phyloP scores from a whole-genome alignment of 2,329 filamentous ascomycete species.

The Cylindrodendrum hubeiense region DNA sequence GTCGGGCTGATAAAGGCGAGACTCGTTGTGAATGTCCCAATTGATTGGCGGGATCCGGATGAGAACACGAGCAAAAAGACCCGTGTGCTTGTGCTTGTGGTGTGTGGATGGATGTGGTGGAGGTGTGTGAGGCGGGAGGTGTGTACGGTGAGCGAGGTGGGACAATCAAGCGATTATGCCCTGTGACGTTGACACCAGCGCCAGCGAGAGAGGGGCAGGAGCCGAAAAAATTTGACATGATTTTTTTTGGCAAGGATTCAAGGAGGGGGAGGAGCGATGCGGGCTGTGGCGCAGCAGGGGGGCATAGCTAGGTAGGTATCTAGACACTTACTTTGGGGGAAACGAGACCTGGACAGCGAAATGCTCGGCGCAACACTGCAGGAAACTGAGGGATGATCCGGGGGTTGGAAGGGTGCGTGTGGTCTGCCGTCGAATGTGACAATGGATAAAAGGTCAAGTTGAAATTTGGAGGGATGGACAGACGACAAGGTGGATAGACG shows the following conservation, averaged over 20 bases:
- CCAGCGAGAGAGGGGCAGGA: conserved; percentile 29
- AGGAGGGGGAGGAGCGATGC: not conserved
- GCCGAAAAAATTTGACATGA: not conserved
- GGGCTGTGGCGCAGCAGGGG: not conserved
- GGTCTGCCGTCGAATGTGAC: not conserved
- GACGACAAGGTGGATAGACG: conserved; percentile 1
- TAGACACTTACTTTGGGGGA: not conserved
- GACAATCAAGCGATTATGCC: conserved; percentile 31
- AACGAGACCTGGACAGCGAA: not conserved
- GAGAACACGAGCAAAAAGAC: not conserved
- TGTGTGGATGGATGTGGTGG: conserved; percentile 1
- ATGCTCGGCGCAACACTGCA: not conserved
- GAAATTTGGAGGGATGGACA: conserved; percentile 1
- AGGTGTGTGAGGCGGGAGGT: not conserved
- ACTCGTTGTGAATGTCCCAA: not conserved
- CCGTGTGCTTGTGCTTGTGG: not conserved
- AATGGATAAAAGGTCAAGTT: not conserved
- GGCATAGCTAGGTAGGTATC: not conserved
- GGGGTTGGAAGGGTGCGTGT: not conserved
- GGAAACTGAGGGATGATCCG: not conserved
- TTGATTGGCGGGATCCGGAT: not conserved
- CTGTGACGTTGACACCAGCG: conserved; percentile 42
- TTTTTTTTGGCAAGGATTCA: not conserved
- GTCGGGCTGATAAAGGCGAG: not conserved
- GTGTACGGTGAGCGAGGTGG: not conserved